These are phyloP conservation scores for Dioscorea alata DNA, from an alignment of 106 monocot genomes.

Conservation along the genomic window DNA sequence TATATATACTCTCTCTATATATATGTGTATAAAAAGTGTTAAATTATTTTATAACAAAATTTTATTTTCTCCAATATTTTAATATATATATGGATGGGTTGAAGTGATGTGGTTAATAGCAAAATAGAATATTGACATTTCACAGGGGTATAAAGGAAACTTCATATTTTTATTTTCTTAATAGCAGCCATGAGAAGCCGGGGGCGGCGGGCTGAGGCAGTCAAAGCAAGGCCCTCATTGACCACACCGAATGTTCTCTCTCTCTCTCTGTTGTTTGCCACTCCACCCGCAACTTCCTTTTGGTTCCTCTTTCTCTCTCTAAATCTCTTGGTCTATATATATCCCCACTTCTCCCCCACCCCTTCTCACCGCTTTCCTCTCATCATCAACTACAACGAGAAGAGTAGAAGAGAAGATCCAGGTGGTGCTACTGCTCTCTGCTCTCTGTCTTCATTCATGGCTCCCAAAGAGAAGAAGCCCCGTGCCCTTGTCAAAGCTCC, in stretches of 20 bases:
- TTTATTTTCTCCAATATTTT: no score
- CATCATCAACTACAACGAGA: background rate
- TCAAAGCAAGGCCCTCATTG: background rate
- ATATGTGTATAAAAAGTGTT: no score
- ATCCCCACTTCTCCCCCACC: background rate
- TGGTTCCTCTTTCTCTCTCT: background rate
- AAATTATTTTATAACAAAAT: no score
- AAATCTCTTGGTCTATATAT: background rate
- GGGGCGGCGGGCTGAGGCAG: background rate
- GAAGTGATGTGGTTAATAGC: no score
- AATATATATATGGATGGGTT: no score
- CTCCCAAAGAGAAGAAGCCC: background rate
- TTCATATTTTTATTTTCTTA: no score
- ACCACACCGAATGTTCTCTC: background rate
- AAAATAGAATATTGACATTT: no score
- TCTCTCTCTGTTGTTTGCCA: background rate
- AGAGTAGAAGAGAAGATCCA: background rate
- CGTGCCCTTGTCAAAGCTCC: background rate
- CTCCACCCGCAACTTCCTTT: background rate
- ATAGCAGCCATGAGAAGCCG: no score
- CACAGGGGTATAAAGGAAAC: no score
- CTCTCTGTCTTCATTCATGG: no score
- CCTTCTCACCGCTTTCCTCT: background rate
- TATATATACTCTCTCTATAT: no score
- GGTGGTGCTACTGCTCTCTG: background rate